Conservation (phyloP, 371 early-diverging fungal genomes). For the Dentiscutata heterogama region DNA sequence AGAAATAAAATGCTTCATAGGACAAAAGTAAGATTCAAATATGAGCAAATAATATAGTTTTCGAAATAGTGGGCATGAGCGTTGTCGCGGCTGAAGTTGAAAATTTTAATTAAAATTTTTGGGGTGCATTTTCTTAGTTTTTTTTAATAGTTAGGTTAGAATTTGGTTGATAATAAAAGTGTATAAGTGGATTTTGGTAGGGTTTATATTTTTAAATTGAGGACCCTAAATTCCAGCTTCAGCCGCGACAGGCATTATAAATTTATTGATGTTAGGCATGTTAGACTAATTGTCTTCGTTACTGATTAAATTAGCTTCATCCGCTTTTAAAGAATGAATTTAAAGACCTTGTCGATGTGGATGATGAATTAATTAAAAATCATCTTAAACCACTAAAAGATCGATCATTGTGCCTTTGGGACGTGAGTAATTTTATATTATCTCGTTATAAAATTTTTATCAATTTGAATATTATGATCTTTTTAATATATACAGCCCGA, state of each 20-base stretch:
- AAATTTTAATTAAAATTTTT: too few species aligned
- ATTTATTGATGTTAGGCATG: neutral
- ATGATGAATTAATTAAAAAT: constrained; percentile 19
- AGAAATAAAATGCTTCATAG: constrained; percentile 22
- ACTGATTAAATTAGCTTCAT: neutral
- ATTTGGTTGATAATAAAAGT: too few species aligned
- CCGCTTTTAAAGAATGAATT: constrained; percentile 18
- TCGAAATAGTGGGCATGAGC: neutral
- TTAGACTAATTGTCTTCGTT: neutral
- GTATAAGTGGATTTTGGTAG: too few species aligned
- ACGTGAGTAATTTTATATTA: constrained; percentile 6
- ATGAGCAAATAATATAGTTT: too few species aligned
- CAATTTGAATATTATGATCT: neutral
- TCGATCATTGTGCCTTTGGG: neutral
- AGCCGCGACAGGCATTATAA: too few species aligned
- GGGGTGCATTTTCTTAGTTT: too few species aligned
- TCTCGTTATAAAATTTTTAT: neutral
- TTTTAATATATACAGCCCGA: neutral
- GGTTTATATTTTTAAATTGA: too few species aligned
- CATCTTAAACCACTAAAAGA: neutral
- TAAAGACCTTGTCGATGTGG: neutral
- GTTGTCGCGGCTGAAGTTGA: too few species aligned
- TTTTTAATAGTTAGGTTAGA: too few species aligned
- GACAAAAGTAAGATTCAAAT: neutral
- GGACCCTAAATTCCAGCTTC: too few species aligned